phyloP scores from a whole-genome alignment of 1,284 basidiomycete species.

The Stygiomarasmius scandens region DNA sequence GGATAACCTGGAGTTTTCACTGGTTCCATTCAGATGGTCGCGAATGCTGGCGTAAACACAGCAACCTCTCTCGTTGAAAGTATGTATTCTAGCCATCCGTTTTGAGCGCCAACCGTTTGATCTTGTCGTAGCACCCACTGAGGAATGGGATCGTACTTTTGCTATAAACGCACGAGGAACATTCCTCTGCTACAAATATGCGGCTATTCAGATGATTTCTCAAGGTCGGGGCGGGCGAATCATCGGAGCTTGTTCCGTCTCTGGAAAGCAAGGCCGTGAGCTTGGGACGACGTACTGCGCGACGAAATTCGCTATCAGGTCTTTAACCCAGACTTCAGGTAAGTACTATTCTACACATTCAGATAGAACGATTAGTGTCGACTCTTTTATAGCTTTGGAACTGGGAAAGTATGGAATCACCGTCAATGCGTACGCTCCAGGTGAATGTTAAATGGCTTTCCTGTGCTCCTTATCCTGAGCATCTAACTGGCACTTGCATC shows the following conservation, averaged over 20 bases:
- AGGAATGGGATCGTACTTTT: slow-evolving; percentile 10
- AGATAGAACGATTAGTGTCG: too few species aligned
- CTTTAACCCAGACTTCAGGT: neutral
- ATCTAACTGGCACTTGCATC: too few species aligned
- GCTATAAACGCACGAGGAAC: slow-evolving; percentile 8
- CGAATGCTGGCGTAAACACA: slow-evolving; percentile 37
- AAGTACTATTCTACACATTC: too few species aligned
- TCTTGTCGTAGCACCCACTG: neutral
- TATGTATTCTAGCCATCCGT: slow-evolving; percentile 7
- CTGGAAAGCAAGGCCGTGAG: slow-evolving; percentile 10
- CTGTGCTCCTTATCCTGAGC: neutral
- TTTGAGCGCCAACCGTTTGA: neutral
- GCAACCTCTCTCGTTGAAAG: slow-evolving; percentile 29
- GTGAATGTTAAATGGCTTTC: slow-evolving; percentile 11
- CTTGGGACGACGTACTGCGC: neutral
- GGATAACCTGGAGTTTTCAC: too few species aligned
- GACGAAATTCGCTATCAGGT: neutral
- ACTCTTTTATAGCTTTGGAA: slow-evolving; percentile 25
- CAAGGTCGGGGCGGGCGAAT: slow-evolving; percentile 24
- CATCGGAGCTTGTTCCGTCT: slow-evolving; percentile 19
- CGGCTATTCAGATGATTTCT: slow-evolving; percentile 15
- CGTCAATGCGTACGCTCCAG: slow-evolving; percentile 34
- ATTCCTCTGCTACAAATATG: slow-evolving; percentile 17
- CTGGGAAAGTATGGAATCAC: slow-evolving; percentile 31
- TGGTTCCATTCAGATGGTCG: slow-evolving; percentile 29